phyloP scores from a whole-genome alignment of 352 stramenopile genomes.

The Pythium inflatum region DNA sequence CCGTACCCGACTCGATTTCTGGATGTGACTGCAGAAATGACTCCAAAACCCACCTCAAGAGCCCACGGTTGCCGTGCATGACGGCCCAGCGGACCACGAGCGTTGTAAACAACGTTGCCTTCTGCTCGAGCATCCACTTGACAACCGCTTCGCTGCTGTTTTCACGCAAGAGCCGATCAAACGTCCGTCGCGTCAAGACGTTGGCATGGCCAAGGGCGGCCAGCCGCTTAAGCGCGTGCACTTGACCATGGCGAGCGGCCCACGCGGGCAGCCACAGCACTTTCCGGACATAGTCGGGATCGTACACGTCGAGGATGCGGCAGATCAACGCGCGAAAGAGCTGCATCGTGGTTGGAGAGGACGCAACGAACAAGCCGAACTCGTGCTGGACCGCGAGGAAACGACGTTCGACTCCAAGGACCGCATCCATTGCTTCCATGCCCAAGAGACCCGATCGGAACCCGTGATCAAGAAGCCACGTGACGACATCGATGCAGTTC shows the following conservation, averaged over 20 bases:
- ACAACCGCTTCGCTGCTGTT: neutral
- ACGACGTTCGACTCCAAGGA: neutral
- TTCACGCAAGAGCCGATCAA: neutral
- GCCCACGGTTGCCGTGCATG: neutral
- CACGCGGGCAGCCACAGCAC: neutral
- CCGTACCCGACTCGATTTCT: neutral
- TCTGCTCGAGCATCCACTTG: neutral
- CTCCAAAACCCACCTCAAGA: neutral
- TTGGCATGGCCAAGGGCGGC: neutral
- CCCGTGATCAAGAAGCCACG: slow-evolving; percentile 5
- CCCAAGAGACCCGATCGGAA: neutral
- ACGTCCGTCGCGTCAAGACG: neutral
- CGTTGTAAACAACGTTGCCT: neutral
- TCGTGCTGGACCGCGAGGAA: neutral
- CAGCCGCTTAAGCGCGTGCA: neutral
- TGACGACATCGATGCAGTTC: neutral
- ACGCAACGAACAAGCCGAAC: neutral
- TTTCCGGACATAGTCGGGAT: neutral
- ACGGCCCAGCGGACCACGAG: slow-evolving; percentile 1
- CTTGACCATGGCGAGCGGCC: neutral
- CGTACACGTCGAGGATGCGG: neutral
- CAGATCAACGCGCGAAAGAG: neutral
- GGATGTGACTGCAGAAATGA: neutral
- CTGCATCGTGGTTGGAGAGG: neutral
- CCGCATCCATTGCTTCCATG: neutral